Evolutionary conservation across 2,329 filamentous ascomycete species (phyloP), one percentile per base, ranked within the genome.

Genomic region (Botrytis fragariae): DNA sequence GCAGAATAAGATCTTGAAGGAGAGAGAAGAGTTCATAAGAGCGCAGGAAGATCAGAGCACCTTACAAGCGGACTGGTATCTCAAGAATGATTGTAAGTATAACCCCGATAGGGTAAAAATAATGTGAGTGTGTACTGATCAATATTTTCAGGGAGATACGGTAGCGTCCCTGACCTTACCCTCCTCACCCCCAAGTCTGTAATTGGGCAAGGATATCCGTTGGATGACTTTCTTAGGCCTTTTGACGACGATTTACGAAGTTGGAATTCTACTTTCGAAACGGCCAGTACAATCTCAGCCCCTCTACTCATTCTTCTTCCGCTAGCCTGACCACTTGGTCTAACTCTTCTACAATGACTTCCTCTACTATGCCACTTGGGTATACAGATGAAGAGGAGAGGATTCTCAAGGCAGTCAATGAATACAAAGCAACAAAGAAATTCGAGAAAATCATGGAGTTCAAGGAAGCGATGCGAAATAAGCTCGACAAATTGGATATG

Each of bases 41-140:
- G 45, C 29, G 32, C 16, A 60, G 71, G 45, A 57, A 9, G 35
- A 42, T 18, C 18, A 54, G 44, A 54, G 25, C 32, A 67, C 51
- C 20, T 42, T 68, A 16, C 62, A 72, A 37, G 29, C 5, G 14
- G 42, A 72, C 54, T 72, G 71, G 70, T 18, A n/a, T 35, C 10
- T 16, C n/a, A 42, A 67, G 12, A 48, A 72, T 9, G 71, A 72
- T 48, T 72, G 71, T 72, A 48, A 3, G 62, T 72, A 48, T 29
- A 60, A 32, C 7, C 35, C 35, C 42, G 8, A 29, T 16, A 37
- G 4, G 14, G 1, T 35, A 3, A 59, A 22, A 14, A 60, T 45
- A 14, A 59, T 29, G 3, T 39, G 18, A 16, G 14, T n/a, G 9
- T 44, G 10, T 10, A 72, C 71, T 72, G 32, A 68, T 51, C 20